Base-by-base conservation (phyloP, 2,329 filamentous ascomycete genomes). In the Botrytis byssoidea region DNA sequence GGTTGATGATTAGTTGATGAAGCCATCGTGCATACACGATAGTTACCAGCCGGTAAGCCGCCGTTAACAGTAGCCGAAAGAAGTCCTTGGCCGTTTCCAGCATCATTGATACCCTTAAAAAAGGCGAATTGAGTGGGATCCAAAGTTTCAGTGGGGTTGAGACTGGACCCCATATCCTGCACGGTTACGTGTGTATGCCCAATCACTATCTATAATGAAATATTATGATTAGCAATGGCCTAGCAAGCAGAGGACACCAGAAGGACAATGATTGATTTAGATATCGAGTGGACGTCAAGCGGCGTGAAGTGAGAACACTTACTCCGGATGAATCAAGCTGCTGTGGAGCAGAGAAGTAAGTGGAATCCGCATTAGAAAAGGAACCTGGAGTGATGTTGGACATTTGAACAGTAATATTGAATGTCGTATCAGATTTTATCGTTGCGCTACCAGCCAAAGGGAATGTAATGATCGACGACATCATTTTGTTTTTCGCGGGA, bases 21-120 rank as follows among this genome's bases (percentile, higher is more conserved):
- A 63, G 80, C 81, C 82, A 85, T 82, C 18, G 83, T 84, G 78
- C 84, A 85, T 35, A 84, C 79, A 71, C 84, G 80, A 76, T 85
- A 85, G 74, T 81, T 82, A 12, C 84, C 83, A 46, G 82, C 81
- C 42, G 83, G 82, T 25, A 85, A 81, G 74, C 83, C 84, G 70
- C 79, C 81, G 37, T 80, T 79, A 20, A 85, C 83, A 10, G 73
- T 77, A 8, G 83, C 83, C 7, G 77, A 75, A 25, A 85, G 78
- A 61, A 82, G 77, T 69, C 83, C 83, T 8, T 83, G 75, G 40
- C 82, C 82, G 73, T 85, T 81, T 40, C 82, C 83, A 55, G 77
- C 76, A 76, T 83, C 82, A 75, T 83, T 84, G 77, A 84, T 82
- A 74, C 83, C 83, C 77, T 84, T 83, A 78, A 84, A 84, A 78